phyloP scores from a whole-genome alignment of 2,329 filamentous ascomycete species.

The Pseudogymnoascus sp. region DNA sequence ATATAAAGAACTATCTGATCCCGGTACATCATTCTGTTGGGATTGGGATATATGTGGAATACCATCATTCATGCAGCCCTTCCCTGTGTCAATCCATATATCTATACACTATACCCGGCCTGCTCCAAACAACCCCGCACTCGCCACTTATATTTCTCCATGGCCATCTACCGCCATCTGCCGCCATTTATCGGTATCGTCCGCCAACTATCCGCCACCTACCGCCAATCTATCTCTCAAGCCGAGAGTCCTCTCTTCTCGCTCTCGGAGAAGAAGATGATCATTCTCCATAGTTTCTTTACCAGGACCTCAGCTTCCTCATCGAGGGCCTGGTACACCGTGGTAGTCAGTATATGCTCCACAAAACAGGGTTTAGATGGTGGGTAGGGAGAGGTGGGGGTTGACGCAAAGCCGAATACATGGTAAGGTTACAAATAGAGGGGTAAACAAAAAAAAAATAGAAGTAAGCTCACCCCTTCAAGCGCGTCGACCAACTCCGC shows the following conservation, averaged over 20 bases:
- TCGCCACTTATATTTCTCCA: neutral
- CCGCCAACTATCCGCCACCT: neutral
- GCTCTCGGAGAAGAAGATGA: conserved; percentile 94
- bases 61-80: neutral
- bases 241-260: conserved; percentile 81
- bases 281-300: conserved; percentile 96
- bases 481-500: conserved; percentile 77
- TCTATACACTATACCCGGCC: neutral
- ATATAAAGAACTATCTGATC: neutral
- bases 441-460: conserved; percentile 10
- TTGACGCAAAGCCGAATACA: conserved; percentile 29
- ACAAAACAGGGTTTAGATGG: conserved; percentile 3
- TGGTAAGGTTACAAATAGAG: conserved; percentile 6
- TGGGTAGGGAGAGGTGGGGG: conserved; percentile 8
- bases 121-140: neutral
- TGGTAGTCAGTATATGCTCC: conserved; percentile 26
- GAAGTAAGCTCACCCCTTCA: conserved; percentile 58
- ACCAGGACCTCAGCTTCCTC: conserved; percentile 92
- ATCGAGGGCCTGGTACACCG: conserved; percentile 64
- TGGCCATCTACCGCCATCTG: neutral
- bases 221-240: neutral
- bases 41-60: neutral
- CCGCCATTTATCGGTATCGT: neutral
- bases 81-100: neutral
- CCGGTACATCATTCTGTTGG: neutral